Conservation (phyloP, 116 monocot genomes). For the Zostera marina region DNA sequence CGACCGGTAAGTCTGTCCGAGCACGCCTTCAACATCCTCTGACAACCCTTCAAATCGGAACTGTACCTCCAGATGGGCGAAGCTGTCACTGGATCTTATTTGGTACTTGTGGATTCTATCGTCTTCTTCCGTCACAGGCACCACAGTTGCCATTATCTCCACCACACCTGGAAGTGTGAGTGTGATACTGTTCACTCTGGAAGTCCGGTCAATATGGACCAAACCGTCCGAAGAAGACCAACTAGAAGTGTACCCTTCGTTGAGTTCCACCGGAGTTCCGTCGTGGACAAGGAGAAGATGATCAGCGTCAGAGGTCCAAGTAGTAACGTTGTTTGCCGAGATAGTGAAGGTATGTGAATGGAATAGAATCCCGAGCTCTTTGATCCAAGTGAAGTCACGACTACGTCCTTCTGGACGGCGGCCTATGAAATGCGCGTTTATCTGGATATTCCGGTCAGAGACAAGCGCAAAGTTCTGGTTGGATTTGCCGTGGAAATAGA, state of each 20-base stretch:
- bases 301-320: neutral
- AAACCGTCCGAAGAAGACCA: constrained; percentile 18
- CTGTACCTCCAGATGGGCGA: constrained; percentile 60
- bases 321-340: neutral
- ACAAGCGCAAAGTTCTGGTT: constrained; percentile 3
- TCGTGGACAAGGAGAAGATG: neutral
- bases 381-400: neutral
- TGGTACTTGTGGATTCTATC: constrained; percentile 39
- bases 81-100: constrained; percentile 33
- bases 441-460: neutral
- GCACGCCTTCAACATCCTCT: constrained; percentile 43
- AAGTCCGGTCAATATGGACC: constrained; percentile 43
- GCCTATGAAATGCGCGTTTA: constrained; percentile 1
- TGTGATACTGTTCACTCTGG: constrained; percentile 19
- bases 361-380: neutral
- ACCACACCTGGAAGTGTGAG: constrained; percentile 44
- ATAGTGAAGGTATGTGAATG: neutral
- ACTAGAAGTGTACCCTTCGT: constrained; percentile 24
- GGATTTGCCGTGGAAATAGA: constrained; percentile 51
- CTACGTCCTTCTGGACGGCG: neutral
- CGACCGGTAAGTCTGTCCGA: constrained; percentile 25
- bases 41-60: constrained; percentile 35
- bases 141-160: constrained; percentile 44
- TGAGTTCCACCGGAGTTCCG: neutral
- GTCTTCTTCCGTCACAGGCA: constrained; percentile 43